Base-by-base conservation (phyloP, 768 basidiomycete species). In the Paxillus involutus region DNA sequence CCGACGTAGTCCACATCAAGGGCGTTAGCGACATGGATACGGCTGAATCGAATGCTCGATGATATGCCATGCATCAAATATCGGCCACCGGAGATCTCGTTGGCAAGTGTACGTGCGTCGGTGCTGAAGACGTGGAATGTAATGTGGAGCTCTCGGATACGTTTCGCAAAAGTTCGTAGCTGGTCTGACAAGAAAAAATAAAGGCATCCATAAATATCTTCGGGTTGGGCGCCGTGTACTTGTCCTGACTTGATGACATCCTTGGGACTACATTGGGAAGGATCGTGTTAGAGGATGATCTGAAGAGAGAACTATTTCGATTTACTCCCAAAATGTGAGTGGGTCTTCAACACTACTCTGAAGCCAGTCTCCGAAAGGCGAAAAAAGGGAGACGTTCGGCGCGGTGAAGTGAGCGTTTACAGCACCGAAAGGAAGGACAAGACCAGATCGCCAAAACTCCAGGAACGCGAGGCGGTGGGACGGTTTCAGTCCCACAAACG, bases 251-350 rank as follows among this genome's bases (percentile, higher is more conserved):
- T 66, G 50, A 73, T 52, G 33, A 80, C 73, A 13, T 70, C 65
- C 21, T 75, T 64, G 4, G 74, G 61, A 58, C 78, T 79, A 51
- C 8, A 45, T 37, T 70, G 49, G 1, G 50, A 40, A 48, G 3
- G 37, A 52, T 4, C 7, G 19, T n/a, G 39, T 49, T 37, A 49
- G 53, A 7, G 16, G 30, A 36, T 21, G 50, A 26, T 36, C 21
- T 26, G n/a, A 16, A 53, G 26, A 33, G 11, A 39, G 4, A 16
- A 45, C 4, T 39, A 6, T 29, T 24, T 53, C 35, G 13, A 68
- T 74, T 54, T 61, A 78, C 77, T 80, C 73, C 79, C 80, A 83
- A 14, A 74, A 75, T 16, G 71, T 68, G 3, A 82, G 68, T 0
- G 81, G 79, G 45, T 74, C 76, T 13, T 71, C 66, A 40, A 62